These are phyloP conservation scores for Lactarius sanguifluus DNA, from an alignment of 768 basidiomycete genomes.

Conservation along the genomic window DNA sequence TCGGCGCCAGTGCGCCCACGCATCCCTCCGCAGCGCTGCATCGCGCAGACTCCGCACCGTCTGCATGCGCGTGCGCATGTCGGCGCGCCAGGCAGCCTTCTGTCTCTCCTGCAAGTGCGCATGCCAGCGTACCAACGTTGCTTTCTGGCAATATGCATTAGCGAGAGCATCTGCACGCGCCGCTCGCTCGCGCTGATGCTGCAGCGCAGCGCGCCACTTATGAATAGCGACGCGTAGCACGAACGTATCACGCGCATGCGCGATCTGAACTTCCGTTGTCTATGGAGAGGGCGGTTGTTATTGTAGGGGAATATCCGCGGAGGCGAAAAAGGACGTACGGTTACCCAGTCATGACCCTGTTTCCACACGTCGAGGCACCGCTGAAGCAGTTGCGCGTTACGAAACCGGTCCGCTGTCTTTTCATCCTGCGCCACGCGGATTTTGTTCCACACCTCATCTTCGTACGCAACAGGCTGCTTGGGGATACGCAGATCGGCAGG, in stretches of 20 bases:
- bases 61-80: slow-evolving; percentile 73
- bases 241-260: slow-evolving; percentile 64
- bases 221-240: slow-evolving; percentile 58
- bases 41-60: slow-evolving; percentile 57
- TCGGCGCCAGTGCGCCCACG: slow-evolving; percentile 69
- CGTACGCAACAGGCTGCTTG: slow-evolving; percentile 53
- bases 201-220: slow-evolving; percentile 54
- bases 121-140: slow-evolving; percentile 54
- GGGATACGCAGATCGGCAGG: slow-evolving; percentile 37
- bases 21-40: slow-evolving; percentile 50
- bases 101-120: slow-evolving; percentile 51
- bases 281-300: slow-evolving; percentile 35
- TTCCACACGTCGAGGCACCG: slow-evolving; percentile 78
- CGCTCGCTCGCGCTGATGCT: slow-evolving; percentile 41
- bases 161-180: slow-evolving; percentile 46
- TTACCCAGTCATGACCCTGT: slow-evolving; percentile 68
- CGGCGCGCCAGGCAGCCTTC: slow-evolving; percentile 61
- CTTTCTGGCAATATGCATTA: slow-evolving; percentile 45
- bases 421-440: slow-evolving; percentile 70
- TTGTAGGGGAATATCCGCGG: slow-evolving; percentile 12
- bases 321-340: slow-evolving; percentile 47
- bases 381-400: slow-evolving; percentile 60
- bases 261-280: slow-evolving; percentile 72
- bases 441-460: slow-evolving; percentile 78
- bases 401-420: slow-evolving; percentile 66